phyloP scores from a whole-genome alignment of 2,329 filamentous ascomycete species.

The Aspergillus sp. region DNA sequence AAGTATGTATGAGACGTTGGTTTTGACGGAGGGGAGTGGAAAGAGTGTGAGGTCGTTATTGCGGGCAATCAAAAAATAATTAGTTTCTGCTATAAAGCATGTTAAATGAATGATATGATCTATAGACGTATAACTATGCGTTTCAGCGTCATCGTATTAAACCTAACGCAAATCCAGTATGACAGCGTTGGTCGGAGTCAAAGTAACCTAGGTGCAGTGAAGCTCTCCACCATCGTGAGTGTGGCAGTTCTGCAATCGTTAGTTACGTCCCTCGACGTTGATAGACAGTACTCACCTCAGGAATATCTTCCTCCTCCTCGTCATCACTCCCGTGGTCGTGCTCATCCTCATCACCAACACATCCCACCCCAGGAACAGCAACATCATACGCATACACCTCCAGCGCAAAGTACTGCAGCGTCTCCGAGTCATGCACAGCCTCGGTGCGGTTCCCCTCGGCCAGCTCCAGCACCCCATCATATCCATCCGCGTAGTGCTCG shows the following conservation, averaged over 20 bases:
- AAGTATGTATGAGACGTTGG: too few relatives aligned
- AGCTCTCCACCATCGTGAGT: constrained; percentile 42
- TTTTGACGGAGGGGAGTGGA: too few relatives aligned
- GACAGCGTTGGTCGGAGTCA: too few relatives aligned
- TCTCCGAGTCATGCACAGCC: constrained; percentile 59
- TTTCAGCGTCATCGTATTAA: too few relatives aligned
- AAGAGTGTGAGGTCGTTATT: too few relatives aligned
- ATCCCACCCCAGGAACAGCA: constrained; percentile 62
- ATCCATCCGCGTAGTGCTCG: constrained; percentile 63
- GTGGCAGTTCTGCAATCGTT: constrained; percentile 38
- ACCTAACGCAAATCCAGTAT: not conserved
- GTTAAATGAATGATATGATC: too few relatives aligned
- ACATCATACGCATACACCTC: constrained; percentile 66
- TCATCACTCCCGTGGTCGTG: not conserved
- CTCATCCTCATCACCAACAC: constrained; percentile 46
- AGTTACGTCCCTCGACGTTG: not conserved
- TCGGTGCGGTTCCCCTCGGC: constrained; percentile 52
- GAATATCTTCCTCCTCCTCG: constrained; percentile 19
- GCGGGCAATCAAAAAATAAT: too few relatives aligned
- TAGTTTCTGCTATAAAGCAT: too few relatives aligned
- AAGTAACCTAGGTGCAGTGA: constrained; percentile 37
- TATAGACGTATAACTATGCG: too few relatives aligned
- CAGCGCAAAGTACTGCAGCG: constrained; percentile 68
- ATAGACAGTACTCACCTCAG: constrained; percentile 24
- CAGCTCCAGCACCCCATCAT: constrained; percentile 55